Evolutionary conservation across 2,329 filamentous ascomycete species (phyloP).

Genomic region (Scleromitrula shiraiana): DNA sequence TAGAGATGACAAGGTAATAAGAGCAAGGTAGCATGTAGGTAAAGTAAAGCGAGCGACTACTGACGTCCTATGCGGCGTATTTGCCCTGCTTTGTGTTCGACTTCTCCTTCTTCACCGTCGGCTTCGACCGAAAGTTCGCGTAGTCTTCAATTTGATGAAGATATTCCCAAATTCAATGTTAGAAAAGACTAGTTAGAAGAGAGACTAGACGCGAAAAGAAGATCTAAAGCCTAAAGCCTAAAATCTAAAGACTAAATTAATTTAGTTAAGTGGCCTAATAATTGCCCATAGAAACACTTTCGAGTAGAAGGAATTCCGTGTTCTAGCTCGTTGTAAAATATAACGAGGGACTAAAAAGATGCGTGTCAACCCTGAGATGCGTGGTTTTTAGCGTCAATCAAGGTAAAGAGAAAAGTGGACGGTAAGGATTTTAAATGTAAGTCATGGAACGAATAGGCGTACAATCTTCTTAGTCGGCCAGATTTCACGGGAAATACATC

Average conservation of each 20-base stretch:
- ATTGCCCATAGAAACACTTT: not conserved
- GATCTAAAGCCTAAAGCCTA: too few relatives aligned
- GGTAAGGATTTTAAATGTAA: conserved; percentile 1
- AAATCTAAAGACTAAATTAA: too few relatives aligned
- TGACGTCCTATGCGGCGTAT: conserved; percentile 5
- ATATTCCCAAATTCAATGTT: not conserved
- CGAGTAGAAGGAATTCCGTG: conserved; percentile 5
- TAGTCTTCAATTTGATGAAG: not conserved
- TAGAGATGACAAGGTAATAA: not conserved
- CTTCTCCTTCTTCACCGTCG: conserved; percentile 1
- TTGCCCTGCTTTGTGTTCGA: not conserved
- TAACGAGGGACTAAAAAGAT: conserved; percentile 1
- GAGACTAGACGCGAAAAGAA: too few relatives aligned
- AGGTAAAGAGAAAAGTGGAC: not conserved
- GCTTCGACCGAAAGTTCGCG: not conserved
- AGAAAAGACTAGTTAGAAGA: too few relatives aligned
- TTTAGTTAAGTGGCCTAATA: not conserved
- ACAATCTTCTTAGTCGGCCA: not conserved
- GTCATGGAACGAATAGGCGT: not conserved
- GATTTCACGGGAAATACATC: conserved; percentile 5
- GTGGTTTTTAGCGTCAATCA: conserved; percentile 3
- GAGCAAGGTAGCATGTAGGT: not conserved
- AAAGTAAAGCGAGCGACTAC: not conserved
- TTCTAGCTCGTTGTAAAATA: conserved; percentile 9
- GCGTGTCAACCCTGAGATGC: conserved; percentile 8